Evolutionary conservation across 305 asterid species (phyloP).

Genomic region (Petunia hybrid): DNA sequence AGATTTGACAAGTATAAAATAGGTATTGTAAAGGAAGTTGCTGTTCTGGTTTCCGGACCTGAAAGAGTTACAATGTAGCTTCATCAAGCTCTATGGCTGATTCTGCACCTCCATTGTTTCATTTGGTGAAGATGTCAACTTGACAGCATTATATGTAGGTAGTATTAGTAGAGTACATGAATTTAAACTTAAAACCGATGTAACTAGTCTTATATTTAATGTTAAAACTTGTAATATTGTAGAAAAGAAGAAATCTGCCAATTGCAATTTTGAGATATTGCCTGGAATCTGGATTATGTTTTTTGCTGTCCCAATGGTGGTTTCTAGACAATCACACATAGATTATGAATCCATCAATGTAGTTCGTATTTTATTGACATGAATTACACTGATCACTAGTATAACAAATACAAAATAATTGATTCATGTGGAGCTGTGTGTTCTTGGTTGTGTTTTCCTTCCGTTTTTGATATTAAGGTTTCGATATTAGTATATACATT

Average conservation of each 20-base stretch:
- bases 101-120: slow-evolving; percentile 6
- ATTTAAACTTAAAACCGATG: not conserved
- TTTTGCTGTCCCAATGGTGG: not conserved
- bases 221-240: not conserved
- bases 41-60: slow-evolving; percentile 1
- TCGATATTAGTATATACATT: too few species aligned
- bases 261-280: not conserved
- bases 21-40: not conserved
- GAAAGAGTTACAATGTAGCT: slow-evolving; percentile 12
- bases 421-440: too few species aligned
- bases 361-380: too few species aligned
- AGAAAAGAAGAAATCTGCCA: slow-evolving; percentile 21
- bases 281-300: slow-evolving; percentile 2
- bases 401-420: too few species aligned
- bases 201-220: not conserved
- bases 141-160: slow-evolving; percentile 13
- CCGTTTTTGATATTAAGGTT: too few species aligned
- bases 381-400: too few species aligned
- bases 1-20: not conserved
- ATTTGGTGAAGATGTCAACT: not conserved
- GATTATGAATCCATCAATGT: too few species aligned
- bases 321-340: not conserved
- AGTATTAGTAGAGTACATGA: slow-evolving; percentile 13
- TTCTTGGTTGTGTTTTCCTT: too few species aligned
- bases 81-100: slow-evolving; percentile 5